Conservation (phyloP, 2,329 filamentous ascomycete species). For the Gaeumannomyces sp. region DNA sequence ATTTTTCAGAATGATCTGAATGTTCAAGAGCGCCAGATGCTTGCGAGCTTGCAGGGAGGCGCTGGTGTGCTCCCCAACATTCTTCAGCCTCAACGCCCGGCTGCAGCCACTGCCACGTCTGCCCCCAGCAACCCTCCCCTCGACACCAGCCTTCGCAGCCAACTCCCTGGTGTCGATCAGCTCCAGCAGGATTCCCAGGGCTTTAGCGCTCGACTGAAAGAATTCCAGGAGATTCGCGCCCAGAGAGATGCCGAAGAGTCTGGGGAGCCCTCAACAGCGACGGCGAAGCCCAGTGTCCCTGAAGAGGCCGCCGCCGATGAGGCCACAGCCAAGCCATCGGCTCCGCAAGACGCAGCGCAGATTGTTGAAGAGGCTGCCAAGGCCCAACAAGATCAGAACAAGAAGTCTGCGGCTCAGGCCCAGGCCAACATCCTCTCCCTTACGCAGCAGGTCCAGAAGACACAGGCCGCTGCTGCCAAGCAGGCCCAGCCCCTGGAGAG, state of each 20-base stretch:
- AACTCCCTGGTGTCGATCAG: constrained; percentile 44
- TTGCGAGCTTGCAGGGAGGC: constrained; percentile 33
- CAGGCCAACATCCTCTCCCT: constrained; percentile 54
- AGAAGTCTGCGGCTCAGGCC: constrained; percentile 16
- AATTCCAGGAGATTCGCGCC: constrained; percentile 76
- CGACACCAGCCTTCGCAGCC: constrained; percentile 34
- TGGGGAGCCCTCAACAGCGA: constrained; percentile 10
- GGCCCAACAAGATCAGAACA: neutral
- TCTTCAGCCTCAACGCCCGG: neutral
- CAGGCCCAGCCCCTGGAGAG: constrained; percentile 33
- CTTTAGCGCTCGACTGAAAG: constrained; percentile 66
- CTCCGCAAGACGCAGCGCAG: constrained; percentile 11
- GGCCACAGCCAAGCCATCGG: neutral
- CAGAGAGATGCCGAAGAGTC: constrained; percentile 55
- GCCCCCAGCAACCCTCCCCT: constrained; percentile 29
- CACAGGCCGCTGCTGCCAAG: constrained; percentile 48
- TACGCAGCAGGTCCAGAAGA: constrained; percentile 79
- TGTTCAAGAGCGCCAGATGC: constrained; percentile 45
- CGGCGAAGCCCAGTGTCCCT: constrained; percentile 21
- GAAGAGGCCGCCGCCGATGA: constrained; percentile 17
- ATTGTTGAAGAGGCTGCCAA: constrained; percentile 12
- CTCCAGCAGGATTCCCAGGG: constrained; percentile 50
- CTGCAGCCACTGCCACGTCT: constrained; percentile 15
- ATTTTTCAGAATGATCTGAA: constrained; percentile 63
- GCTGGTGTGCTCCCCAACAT: constrained; percentile 1